Conservation (phyloP, 2,329 filamentous ascomycete genomes). For the Arthroderma sp. region DNA sequence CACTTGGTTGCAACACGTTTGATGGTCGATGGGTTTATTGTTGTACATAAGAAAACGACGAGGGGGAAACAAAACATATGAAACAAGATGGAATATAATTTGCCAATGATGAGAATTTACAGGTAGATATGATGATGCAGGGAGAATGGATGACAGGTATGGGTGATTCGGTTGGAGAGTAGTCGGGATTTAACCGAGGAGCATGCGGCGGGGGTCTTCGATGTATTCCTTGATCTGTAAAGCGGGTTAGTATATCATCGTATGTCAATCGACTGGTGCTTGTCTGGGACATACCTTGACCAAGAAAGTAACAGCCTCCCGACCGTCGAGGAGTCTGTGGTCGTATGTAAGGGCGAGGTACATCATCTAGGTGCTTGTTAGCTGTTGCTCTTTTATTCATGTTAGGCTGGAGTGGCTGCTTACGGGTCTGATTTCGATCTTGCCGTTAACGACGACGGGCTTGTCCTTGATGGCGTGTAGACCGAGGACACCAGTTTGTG, state of each 20-base stretch:
- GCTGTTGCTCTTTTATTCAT: background rate
- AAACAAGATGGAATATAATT: background rate
- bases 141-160: background rate
- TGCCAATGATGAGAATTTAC: constrained; percentile 1
- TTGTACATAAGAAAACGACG: background rate
- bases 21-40: background rate
- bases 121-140: background rate
- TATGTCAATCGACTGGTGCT: background rate
- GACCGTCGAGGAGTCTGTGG: constrained; percentile 85
- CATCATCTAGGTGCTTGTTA: constrained; percentile 59
- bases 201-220: constrained; percentile 87
- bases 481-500: constrained; percentile 79
- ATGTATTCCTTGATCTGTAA: constrained; percentile 77
- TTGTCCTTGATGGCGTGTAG: constrained; percentile 95
- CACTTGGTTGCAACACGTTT: background rate
- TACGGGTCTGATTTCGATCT: constrained; percentile 79
- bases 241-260: constrained; percentile 9
- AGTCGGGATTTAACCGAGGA: constrained; percentile 40
- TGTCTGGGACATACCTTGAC: constrained; percentile 52
- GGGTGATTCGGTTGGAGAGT: background rate
- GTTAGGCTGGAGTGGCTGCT: constrained; percentile 15
- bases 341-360: constrained; percentile 96
- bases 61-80: background rate
- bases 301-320: constrained; percentile 91
- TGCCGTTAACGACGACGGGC: constrained; percentile 78